Conservation (phyloP, 441 rosid genomes). For the Dalechampia spathulata region DNA sequence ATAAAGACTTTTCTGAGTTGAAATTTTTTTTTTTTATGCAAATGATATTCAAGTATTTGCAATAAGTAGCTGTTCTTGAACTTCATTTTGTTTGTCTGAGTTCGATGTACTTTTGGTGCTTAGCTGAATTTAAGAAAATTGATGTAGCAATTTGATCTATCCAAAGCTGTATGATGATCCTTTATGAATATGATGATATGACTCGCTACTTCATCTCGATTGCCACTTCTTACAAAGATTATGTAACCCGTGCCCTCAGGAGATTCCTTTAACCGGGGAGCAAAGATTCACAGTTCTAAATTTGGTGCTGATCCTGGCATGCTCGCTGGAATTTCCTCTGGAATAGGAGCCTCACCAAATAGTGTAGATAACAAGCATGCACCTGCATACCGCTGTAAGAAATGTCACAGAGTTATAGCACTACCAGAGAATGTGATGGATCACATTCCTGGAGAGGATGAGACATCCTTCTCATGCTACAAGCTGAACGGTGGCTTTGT, state of each 20-base stretch:
- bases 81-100: no score
- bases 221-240: conserved; percentile 8
- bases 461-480: conserved; percentile 56
- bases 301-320: conserved; percentile 72
- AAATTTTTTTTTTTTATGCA: no score
- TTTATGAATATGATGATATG: no score
- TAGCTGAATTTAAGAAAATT: no score
- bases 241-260: conserved; percentile 31
- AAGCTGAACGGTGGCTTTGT: conserved; percentile 49
- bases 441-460: conserved; percentile 76
- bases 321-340: conserved; percentile 26
- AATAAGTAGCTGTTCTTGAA: no score
- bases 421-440: conserved; percentile 56
- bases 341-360: conserved; percentile 25
- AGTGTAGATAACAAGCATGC: conserved; percentile 22
- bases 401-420: conserved; percentile 67
- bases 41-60: no score
- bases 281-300: conserved; percentile 59
- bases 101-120: no score
- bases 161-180: no score
- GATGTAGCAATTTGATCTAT: no score
- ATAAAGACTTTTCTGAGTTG: no score
- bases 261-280: conserved; percentile 61
- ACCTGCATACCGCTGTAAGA: conserved; percentile 58
- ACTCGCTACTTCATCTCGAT: no score